Percentiles rank a stretch among this genome's conserved stretches.
These are phyloP conservation scores for Stagonosporopsis tanaceti DNA, from an alignment of 2,329 filamentous ascomycete species.

Conservation along the genomic window DNA sequence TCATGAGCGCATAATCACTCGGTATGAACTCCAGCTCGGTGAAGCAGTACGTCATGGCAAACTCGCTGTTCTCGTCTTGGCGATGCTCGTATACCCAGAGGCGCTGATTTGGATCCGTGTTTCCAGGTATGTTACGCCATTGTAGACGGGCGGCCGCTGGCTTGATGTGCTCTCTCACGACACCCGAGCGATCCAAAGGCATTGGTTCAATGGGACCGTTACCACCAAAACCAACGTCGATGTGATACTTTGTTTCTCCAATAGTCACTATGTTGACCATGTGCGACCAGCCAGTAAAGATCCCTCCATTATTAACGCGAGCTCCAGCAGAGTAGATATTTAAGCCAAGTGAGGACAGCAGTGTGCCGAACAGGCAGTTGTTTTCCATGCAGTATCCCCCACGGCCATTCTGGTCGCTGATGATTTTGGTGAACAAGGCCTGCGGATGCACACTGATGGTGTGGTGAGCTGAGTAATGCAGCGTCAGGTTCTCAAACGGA, in stretches of 20 bases:
- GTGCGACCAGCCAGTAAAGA: slow-evolving; percentile 50
- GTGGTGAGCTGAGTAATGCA: slow-evolving; percentile 57
- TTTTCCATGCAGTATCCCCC: slow-evolving; percentile 71
- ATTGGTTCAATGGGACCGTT: slow-evolving; percentile 51
- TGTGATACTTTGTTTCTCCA: slow-evolving; percentile 42
- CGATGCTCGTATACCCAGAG: slow-evolving; percentile 56
- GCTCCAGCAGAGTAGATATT: slow-evolving; percentile 52
- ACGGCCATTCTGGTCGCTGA: slow-evolving; percentile 57
- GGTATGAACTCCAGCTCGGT: slow-evolving; percentile 53
- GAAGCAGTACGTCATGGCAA: slow-evolving; percentile 71
- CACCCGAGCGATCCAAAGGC: slow-evolving; percentile 43
- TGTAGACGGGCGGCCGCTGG: slow-evolving; percentile 45
- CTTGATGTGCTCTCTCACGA: slow-evolving; percentile 36
- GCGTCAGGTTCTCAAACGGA: slow-evolving; percentile 65
- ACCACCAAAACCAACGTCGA: slow-evolving; percentile 56
- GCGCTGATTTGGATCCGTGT: slow-evolving; percentile 48
- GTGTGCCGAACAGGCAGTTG: slow-evolving; percentile 61
- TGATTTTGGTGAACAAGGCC: slow-evolving; percentile 62
- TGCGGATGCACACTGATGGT: slow-evolving; percentile 59
- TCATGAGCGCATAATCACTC: slow-evolving; percentile 44
- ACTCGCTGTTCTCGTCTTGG: slow-evolving; percentile 55
- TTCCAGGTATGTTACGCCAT: slow-evolving; percentile 44
- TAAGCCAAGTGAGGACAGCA: slow-evolving; percentile 63
- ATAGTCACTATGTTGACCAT: slow-evolving; percentile 57
- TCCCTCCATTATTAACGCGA: slow-evolving; percentile 45